Conservation (phyloP, 768 basidiomycete genomes). For the Rhodotorula babjevae region DNA sequence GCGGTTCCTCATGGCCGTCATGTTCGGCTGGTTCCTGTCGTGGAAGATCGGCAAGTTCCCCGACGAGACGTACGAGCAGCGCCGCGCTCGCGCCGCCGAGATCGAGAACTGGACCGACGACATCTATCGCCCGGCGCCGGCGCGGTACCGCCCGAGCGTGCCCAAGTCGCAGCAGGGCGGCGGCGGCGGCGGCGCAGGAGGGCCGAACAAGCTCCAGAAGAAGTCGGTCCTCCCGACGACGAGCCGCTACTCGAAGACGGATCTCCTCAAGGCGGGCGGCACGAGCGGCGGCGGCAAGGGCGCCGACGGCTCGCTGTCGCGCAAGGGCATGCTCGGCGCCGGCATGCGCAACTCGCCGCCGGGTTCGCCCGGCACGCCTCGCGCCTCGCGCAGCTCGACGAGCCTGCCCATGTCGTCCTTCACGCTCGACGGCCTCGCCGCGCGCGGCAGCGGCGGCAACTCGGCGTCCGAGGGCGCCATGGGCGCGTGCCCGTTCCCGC, state of each 20-base stretch:
- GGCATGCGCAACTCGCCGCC: conserved; percentile 57
- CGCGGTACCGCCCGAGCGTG: conserved; percentile 84
- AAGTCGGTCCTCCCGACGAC: conserved; percentile 52
- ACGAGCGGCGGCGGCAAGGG: neutral
- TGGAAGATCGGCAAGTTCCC: conserved; percentile 91
- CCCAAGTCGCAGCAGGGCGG: conserved; percentile 44
- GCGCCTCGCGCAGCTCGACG: conserved; percentile 74
- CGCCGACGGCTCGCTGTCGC: neutral
- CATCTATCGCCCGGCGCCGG: conserved; percentile 89
- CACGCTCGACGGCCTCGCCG: conserved; percentile 35
- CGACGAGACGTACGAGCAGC: conserved; percentile 83
- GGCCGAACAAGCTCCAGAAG: conserved; percentile 38
- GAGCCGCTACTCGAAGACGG: conserved; percentile 61
- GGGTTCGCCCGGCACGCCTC: conserved; percentile 61
- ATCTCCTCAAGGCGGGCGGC: conserved; percentile 53
- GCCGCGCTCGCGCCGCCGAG: conserved; percentile 79
- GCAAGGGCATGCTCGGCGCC: conserved; percentile 44
- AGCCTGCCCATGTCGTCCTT: conserved; percentile 57
- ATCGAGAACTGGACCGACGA: conserved; percentile 96
- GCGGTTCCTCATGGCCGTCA: conserved; percentile 91
- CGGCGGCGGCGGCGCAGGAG: neutral
- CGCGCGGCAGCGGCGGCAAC: conserved; percentile 41
- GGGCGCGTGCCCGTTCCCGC: conserved; percentile 84
- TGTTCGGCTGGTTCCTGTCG: conserved; percentile 98
- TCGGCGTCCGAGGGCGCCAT: conserved; percentile 48